Evolutionary conservation across 176 grass and related monocot species (phyloP), one percentile per base, ranked within the genome.

Genomic region (Urochloa ruziziensis): DNA sequence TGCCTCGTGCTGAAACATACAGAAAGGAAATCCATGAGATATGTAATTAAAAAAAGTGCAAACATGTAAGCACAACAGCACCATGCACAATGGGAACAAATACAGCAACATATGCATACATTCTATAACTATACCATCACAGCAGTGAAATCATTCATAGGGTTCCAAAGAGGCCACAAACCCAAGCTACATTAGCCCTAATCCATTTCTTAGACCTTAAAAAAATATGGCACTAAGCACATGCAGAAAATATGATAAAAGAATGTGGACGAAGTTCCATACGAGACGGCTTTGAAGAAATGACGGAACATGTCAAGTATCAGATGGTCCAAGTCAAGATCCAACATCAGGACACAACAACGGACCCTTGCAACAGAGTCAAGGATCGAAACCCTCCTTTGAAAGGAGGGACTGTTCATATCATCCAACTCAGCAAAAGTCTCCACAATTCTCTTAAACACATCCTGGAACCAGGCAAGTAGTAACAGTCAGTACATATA

Each of bases 271-370:
- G 32, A 51, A 62, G 33, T 70, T 87, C 27, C 69, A 53, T 86
- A 95, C 91, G 75, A 90, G 84, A 86, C 33, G 24, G 86, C 84
- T 80, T 81, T 91, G 73, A 95, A 71, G 42, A 98, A 91, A 84
- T 98, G 84, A 32, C 34, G 54, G 80, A 98, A 98, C 48, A 94
- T 90, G 10, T 93, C 70, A n/a, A 82, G 28, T 82, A 95, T 90
- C 35, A 95, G 37, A 77, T 91, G 87, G 52, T 98, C 92, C 34
- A 93, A 90, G 17, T 93, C 91, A 40, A 98, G 89, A 66, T 98
- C 95, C 73, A 98, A 81, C 95, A 98, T 98, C 66, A 95, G 61
- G 51, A 91, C 91, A 73, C 91, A 98, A 24, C 89, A 95, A 21
- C 82, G 87, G 24, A 93, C 91, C 79, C 89, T 93, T 62, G 95